phyloP scores from a whole-genome alignment of 805 yeast species.

The Wickerhamomyces kurtzmanii region DNA sequence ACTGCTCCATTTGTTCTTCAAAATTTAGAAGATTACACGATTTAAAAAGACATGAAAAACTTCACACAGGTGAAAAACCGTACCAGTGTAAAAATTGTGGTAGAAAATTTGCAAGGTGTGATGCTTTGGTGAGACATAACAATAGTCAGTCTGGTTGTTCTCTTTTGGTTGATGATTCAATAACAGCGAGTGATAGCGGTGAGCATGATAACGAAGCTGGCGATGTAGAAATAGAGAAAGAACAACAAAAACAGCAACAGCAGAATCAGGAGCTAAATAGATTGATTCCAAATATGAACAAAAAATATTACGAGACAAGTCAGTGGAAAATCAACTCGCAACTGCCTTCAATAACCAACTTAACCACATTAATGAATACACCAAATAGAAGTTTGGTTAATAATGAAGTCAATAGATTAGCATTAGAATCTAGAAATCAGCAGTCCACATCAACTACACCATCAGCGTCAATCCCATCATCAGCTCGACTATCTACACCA shows the following conservation, averaged over 20 bases:
- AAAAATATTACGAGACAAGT: too few relatives aligned
- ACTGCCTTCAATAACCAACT: slow-evolving; percentile 5
- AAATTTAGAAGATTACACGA: slow-evolving; percentile 69
- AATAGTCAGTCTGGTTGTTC: slow-evolving; percentile 27
- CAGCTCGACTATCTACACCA: slow-evolving; percentile 1
- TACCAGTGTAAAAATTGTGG: slow-evolving; percentile 51
- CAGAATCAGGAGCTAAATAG: too few relatives aligned
- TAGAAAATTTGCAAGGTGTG: slow-evolving; percentile 62
- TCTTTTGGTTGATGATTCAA: slow-evolving; percentile 9
- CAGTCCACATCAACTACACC: slow-evolving; percentile 1
- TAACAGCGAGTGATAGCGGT: too few relatives aligned
- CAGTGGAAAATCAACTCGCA: slow-evolving; percentile 8
- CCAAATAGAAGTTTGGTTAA: too few relatives aligned
- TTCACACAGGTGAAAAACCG: slow-evolving; percentile 73
- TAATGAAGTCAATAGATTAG: too few relatives aligned
- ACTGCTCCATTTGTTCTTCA: slow-evolving; percentile 49
- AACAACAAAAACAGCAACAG: too few relatives aligned
- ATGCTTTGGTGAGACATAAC: slow-evolving; percentile 63
- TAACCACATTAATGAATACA: slow-evolving; percentile 3
- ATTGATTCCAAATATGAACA: too few relatives aligned
- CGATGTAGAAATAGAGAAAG: too few relatives aligned
- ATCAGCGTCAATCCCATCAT: not conserved
- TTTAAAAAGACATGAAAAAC: slow-evolving; percentile 62
- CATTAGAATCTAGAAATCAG: too few relatives aligned
- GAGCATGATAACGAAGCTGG: too few relatives aligned